These are phyloP conservation scores for Corylus heterophylla DNA, from an alignment of 306 rosid species.

Conservation along the genomic window DNA sequence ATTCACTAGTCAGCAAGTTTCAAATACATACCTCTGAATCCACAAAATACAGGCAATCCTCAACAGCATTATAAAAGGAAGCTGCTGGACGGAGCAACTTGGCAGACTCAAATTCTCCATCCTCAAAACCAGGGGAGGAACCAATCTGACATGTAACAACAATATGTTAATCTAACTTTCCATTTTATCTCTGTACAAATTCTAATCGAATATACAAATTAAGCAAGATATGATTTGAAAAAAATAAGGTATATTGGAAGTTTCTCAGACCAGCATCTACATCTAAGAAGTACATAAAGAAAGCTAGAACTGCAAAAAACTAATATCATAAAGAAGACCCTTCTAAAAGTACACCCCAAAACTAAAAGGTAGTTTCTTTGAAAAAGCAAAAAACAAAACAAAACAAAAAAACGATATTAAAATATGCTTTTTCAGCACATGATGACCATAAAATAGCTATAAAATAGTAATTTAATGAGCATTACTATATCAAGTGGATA, in stretches of 20 bases:
- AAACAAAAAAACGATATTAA: background rate
- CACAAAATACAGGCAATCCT: conserved; percentile 79
- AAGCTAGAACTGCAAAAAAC: background rate
- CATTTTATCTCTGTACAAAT: background rate
- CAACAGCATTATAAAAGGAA: conserved; percentile 61
- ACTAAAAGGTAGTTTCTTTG: background rate
- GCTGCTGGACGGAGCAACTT: conserved; percentile 87
- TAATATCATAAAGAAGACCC: background rate
- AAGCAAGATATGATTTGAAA: conserved; percentile 3
- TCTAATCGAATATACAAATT: background rate
- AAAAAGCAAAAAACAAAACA: background rate
- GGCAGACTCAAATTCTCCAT: conserved; percentile 82
- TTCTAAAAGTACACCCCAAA: background rate
- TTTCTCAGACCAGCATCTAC: background rate
- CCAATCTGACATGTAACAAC: conserved; percentile 65
- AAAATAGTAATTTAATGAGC: background rate
- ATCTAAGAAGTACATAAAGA: background rate
- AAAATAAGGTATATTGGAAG: background rate
- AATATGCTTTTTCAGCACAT: background rate
- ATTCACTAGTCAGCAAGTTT: background rate
- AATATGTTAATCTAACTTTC: conserved; percentile 3
- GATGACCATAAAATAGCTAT: background rate
- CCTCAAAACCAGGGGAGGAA: conserved; percentile 92
- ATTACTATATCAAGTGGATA: background rate
- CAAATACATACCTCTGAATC: conserved; percentile 83